Evolutionary conservation across 1,284 basidiomycete species (phyloP).

Genomic region (Cryptococcus sp.): DNA sequence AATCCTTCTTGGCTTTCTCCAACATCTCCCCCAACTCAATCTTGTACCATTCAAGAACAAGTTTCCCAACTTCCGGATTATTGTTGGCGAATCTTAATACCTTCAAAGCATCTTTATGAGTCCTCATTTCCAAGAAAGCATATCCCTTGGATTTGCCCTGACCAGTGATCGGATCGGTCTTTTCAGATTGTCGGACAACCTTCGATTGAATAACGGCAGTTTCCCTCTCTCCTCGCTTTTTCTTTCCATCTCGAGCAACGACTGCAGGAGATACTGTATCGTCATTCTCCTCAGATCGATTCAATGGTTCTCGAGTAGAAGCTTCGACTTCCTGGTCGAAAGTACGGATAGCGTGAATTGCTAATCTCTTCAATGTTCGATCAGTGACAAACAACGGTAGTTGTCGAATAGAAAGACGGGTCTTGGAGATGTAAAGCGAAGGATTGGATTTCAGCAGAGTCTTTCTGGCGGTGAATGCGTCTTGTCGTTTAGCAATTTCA

Average conservation of each 20-base stretch:
- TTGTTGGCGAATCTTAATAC: conserved; percentile 94
- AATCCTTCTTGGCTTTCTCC: conserved; percentile 56
- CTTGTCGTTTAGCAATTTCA: conserved; percentile 77
- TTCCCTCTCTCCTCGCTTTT: conserved; percentile 52
- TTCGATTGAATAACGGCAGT: conserved; percentile 75
- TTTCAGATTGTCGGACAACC: conserved; percentile 73
- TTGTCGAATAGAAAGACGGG: conserved; percentile 87
- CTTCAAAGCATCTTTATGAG: conserved; percentile 82
- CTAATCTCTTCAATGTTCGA: conserved; percentile 80
- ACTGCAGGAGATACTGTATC: conserved; percentile 44
- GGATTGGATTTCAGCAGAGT: conserved; percentile 82
- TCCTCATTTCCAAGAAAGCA: conserved; percentile 88
- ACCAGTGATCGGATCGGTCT: conserved; percentile 79
- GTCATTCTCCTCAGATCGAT: conserved; percentile 65
- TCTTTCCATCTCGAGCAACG: conserved; percentile 40
- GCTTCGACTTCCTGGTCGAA: conserved; percentile 77
- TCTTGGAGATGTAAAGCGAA: conserved; percentile 87
- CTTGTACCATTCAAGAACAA: conserved; percentile 78
- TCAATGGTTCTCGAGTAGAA: conserved; percentile 61
- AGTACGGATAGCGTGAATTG: conserved; percentile 69
- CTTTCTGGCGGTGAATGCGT: conserved; percentile 76
- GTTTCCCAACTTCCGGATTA: conserved; percentile 60
- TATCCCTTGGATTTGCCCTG: conserved; percentile 87
- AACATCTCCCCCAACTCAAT: conserved; percentile 69
- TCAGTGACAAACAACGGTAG: conserved; percentile 87